Evolutionary conservation across 371 early-diverging fungal genomes (phyloP).

Genomic region (Mucor lusitanicus): DNA sequence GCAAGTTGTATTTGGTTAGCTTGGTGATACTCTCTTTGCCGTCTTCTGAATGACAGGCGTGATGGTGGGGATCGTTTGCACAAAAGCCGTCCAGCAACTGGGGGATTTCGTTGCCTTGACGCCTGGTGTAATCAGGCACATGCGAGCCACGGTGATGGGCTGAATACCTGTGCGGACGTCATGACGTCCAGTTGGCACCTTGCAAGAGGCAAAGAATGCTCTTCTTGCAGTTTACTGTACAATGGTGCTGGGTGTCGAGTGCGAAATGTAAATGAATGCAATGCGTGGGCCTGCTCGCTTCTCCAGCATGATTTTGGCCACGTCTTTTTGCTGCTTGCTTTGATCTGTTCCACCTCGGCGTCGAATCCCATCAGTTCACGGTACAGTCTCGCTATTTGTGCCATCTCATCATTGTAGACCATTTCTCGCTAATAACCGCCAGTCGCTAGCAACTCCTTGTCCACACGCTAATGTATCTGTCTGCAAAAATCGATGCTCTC

Average conservation of each 20-base stretch:
- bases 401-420: constrained; percentile 80
- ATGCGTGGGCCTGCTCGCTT: constrained; percentile 73
- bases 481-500: constrained; percentile 93
- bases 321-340: constrained; percentile 15
- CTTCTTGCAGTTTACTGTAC: constrained; percentile 65
- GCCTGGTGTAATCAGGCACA: constrained; percentile 22
- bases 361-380: constrained; percentile 51
- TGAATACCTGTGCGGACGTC: constrained; percentile 71
- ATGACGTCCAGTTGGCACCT: constrained; percentile 57
- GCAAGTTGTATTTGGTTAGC: constrained; percentile 41
- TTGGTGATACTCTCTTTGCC: constrained; percentile 64
- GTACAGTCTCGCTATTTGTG: constrained; percentile 57
- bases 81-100: constrained; percentile 53
- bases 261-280: constrained; percentile 69
- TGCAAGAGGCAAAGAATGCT: constrained; percentile 61
- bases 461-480: constrained; percentile 79
- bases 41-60: constrained; percentile 48
- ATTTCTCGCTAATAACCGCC: constrained; percentile 77
- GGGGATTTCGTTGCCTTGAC: constrained; percentile 14
- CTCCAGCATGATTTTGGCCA: constrained; percentile 55
- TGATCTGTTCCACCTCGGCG: constrained; percentile 34
- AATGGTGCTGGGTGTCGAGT: constrained; percentile 72
- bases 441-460: constrained; percentile 77
- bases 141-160: constrained; percentile 52
- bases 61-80: constrained; percentile 66